A percentile compares a stretch with the other conserved stretches of the same genome.
These are phyloP conservation scores for Oxyria digyna DNA, from an alignment of 148 eudicot species.

Conservation along the genomic window DNA sequence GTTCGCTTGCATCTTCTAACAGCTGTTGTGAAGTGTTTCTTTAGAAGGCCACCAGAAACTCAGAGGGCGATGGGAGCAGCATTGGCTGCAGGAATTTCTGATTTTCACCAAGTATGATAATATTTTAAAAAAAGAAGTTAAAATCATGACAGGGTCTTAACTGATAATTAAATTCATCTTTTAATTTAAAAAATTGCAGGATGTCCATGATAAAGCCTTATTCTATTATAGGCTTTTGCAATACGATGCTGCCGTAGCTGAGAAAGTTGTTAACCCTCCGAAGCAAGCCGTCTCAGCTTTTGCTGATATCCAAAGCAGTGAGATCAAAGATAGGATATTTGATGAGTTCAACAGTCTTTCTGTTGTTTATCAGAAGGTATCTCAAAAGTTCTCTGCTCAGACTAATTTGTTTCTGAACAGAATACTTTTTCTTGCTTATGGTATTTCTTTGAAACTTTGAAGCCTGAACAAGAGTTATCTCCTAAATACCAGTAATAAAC, in stretches of 20 bases:
- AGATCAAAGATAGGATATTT: slow-evolving; percentile 94
- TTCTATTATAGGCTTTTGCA: slow-evolving; percentile 94
- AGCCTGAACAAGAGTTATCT: background rate
- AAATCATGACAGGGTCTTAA: background rate
- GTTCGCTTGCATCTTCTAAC: slow-evolving; percentile 93
- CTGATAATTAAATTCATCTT: background rate
- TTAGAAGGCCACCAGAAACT: slow-evolving; percentile 96
- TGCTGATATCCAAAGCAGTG: slow-evolving; percentile 92
- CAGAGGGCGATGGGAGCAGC: slow-evolving; percentile 89
- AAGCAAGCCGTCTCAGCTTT: slow-evolving; percentile 99
- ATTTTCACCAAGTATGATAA: slow-evolving; percentile 77
- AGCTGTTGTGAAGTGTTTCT: slow-evolving; percentile 89
- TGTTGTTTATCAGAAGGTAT: slow-evolving; percentile 90
- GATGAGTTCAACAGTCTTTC: slow-evolving; percentile 98
- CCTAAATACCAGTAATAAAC: no score
- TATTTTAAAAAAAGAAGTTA: background rate
- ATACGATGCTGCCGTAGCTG: slow-evolving; percentile 61
- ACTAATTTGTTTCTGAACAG: background rate
- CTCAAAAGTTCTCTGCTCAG: background rate
- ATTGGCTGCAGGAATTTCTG: slow-evolving; percentile 86
- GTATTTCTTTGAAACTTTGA: background rate
- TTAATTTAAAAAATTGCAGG: slow-evolving; percentile 52
- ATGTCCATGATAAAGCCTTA: slow-evolving; percentile 94
- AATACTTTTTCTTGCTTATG: background rate
- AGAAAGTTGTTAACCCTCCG: slow-evolving; percentile 83